Conservation (phyloP, 176 grass and related monocot genomes). For the Musa troglodytarum region DNA sequence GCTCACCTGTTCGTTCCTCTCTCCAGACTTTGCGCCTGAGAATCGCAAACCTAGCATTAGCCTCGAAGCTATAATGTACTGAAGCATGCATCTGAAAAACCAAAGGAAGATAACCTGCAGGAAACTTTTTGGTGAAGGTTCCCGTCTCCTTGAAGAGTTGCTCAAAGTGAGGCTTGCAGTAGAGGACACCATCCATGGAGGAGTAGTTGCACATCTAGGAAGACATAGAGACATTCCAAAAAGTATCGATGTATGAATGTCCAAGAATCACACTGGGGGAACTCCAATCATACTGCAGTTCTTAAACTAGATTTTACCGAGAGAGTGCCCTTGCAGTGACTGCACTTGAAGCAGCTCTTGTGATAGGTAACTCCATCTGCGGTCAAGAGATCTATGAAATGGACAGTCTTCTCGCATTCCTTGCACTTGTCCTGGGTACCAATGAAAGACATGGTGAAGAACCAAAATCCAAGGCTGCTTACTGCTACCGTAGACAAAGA, state of each 20-base stretch:
- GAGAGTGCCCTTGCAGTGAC: conserved; percentile 46
- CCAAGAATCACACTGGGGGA: not conserved
- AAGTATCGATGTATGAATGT: too few species aligned
- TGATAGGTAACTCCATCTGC: conserved; percentile 34
- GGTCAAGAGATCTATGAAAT: conserved; percentile 86
- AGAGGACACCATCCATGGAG: conserved; percentile 94
- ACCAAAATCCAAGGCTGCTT: not conserved
- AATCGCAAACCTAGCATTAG: not conserved
- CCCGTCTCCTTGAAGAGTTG: conserved; percentile 98
- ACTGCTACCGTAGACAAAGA: not conserved
- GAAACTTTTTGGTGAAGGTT: conserved; percentile 85
- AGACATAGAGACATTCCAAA: not conserved
- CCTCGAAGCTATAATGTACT: not conserved
- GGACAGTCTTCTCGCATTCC: conserved; percentile 88
- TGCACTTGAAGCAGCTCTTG: conserved; percentile 20
- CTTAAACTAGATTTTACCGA: conserved; percentile 33
- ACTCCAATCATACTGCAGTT: not conserved
- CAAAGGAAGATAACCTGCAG: not conserved
- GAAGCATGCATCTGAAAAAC: not conserved
- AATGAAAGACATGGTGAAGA: conserved; percentile 80
- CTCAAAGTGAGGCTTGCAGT: conserved; percentile 97
- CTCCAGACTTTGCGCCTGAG: not conserved
- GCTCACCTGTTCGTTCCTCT: not conserved
- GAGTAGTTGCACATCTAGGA: conserved; percentile 87
- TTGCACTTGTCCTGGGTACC: conserved; percentile 93